Conservation (phyloP, 257 asterid species). For the Datura wrightii region DNA sequence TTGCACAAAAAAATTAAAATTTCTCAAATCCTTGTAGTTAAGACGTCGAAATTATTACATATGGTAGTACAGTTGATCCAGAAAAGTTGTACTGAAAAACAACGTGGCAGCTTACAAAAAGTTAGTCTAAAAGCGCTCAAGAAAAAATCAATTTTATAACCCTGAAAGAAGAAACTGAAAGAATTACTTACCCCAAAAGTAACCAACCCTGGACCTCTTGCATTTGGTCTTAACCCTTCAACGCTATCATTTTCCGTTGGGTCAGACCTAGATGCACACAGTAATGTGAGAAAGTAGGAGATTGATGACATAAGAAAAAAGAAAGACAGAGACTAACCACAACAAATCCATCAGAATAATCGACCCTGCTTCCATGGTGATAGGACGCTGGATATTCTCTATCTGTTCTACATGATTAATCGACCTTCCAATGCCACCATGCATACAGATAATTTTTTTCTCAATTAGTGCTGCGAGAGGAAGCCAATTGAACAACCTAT, state of each 20-base stretch:
- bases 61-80: not conserved
- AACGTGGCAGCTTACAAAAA: not conserved
- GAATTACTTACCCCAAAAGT: conserved; percentile 88
- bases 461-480: conserved; percentile 97
- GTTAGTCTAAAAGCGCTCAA: not conserved
- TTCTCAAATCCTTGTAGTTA: not conserved
- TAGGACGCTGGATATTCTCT: conserved; percentile 94
- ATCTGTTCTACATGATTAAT: conserved; percentile 96
- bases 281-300: conserved; percentile 24
- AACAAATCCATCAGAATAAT: conserved; percentile 95
- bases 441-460: conserved; percentile 97
- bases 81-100: not conserved
- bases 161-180: conserved; percentile 23
- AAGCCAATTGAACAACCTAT: conserved; percentile 97
- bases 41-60: not conserved
- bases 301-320: conserved; percentile 26
- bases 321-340: conserved; percentile 59
- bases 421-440: conserved; percentile 99
- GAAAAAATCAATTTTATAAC: not conserved
- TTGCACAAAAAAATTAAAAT: not conserved
- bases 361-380: conserved; percentile 99
- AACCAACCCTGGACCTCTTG: conserved; percentile 99
- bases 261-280: conserved; percentile 79
- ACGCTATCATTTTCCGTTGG: conserved; percentile 99
- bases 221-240: conserved; percentile 97